A percentile compares a stretch with the other conserved stretches of the same genome.
These are phyloP conservation scores for Zygosaccharomyces pseudobailii DNA, from an alignment of 1,139 yeast genomes.

Conservation along the genomic window DNA sequence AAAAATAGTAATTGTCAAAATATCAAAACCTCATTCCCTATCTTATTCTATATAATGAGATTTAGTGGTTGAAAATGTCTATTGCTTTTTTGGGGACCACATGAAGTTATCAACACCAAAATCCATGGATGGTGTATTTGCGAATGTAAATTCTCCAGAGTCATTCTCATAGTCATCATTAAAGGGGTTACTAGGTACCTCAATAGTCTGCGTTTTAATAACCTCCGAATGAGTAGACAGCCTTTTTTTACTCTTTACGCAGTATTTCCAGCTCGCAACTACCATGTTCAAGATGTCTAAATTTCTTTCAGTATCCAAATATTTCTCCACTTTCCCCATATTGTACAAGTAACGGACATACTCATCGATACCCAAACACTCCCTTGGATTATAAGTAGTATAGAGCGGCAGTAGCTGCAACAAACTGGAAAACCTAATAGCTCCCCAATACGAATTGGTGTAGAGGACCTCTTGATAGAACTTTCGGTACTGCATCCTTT, in stretches of 20 bases:
- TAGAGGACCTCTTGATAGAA: slow-evolving; percentile 59
- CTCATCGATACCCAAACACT: slow-evolving; percentile 68
- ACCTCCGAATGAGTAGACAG: background rate
- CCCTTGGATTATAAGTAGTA: slow-evolving; percentile 62
- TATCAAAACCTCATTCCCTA: background rate
- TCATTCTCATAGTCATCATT: slow-evolving; percentile 4
- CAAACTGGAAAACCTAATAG: slow-evolving; percentile 61
- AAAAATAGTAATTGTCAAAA: no score
- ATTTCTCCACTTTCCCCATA: slow-evolving; percentile 54
- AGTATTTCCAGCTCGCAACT: slow-evolving; percentile 53
- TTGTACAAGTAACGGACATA: slow-evolving; percentile 63
- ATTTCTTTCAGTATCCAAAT: slow-evolving; percentile 45
- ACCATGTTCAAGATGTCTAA: slow-evolving; percentile 55
- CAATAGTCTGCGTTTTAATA: slow-evolving; percentile 1
- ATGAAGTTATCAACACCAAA: slow-evolving; percentile 27
- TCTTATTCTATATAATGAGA: background rate
- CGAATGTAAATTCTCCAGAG: slow-evolving; percentile 4
- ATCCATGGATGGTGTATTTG: slow-evolving; percentile 25
- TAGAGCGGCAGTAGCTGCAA: slow-evolving; percentile 71
- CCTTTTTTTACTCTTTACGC: slow-evolving; percentile 25
- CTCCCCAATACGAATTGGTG: slow-evolving; percentile 51
- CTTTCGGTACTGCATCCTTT: slow-evolving; percentile 50
- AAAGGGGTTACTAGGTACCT: slow-evolving; percentile 5
- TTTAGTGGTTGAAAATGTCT: background rate
- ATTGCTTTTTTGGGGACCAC: slow-evolving; percentile 26